Evolutionary conservation across 2,329 filamentous ascomycete species (phyloP), one percentile per base, ranked within the genome.

Genomic region (Clarireedia homoeocarpa): DNA sequence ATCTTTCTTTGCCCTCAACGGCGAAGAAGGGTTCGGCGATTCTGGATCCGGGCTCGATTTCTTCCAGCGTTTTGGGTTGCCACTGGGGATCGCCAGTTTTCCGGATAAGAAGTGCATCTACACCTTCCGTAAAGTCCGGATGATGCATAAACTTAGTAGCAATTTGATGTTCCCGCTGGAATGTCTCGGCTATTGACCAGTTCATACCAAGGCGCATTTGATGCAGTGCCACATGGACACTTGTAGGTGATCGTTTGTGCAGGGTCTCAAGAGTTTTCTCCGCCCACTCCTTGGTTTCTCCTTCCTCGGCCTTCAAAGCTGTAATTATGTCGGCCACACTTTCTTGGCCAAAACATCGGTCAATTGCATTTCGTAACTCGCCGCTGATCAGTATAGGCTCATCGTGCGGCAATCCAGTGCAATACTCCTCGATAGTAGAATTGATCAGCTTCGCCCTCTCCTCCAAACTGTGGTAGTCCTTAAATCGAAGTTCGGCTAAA

Each of bases 91-190:
- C 67, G 17, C 69, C 66, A 12, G 65, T 75, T 73, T 90, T 90
- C 67, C 83, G 79, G 65, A 94, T 80, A 42, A 99, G 79, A 49
- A 86, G 80, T 24, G 90, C 86, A 51, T 83, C 83, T n/a, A 99
- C 92, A 53, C 94, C 94, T 73, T 95, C 89, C 45, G 84, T 84
- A 68, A 99, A 99, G 72, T 99, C 94, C 4, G 83, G 87, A 70
- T 94, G 86, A 56, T 79, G 78, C 92, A 99, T 97, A 76, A 99
- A 97, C 61, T 84, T 82, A 57, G 80, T 76, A 2, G 92, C 91
- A 58, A 99, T 90, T 67, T 86, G 80, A 72, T 94, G 82, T 75
- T 99, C 94, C 61, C 84, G 84, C 68, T 85, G 77, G 78, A 97
- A 99, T 0, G 92, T 85, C 72, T 96, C 81, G 15, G 80, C 75